Conservation (phyloP, 73 alveolate species). For the Paramecium octaurelia region DNA sequence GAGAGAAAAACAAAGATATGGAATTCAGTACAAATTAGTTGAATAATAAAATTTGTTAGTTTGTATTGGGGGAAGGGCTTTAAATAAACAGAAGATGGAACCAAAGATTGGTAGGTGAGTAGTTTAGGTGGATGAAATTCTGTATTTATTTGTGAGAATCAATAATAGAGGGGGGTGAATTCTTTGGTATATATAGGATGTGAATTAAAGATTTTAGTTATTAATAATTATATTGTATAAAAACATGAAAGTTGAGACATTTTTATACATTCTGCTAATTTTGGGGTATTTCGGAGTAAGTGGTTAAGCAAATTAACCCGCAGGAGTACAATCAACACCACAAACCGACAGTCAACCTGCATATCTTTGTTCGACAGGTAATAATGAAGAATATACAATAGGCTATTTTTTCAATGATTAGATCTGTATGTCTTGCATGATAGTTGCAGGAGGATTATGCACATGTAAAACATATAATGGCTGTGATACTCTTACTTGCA, state of each 20-base stretch:
- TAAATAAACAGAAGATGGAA: background rate
- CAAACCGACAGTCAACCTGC: background rate
- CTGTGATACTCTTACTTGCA: background rate
- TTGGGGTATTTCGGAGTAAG: background rate
- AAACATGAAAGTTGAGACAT: background rate
- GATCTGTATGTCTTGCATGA: background rate
- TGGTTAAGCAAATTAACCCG: background rate
- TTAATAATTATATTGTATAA: background rate
- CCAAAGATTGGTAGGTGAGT: background rate
- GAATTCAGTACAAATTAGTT: background rate
- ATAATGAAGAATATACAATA: background rate
- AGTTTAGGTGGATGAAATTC: background rate
- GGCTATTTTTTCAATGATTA: background rate
- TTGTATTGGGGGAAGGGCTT: background rate
- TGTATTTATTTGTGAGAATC: background rate
- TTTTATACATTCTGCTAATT: background rate
- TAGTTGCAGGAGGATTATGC: background rate
- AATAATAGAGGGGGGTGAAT: background rate
- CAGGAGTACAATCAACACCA: background rate
- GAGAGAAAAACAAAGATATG: background rate
- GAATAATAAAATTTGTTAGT: background rate
- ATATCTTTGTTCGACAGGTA: background rate
- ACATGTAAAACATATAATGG: background rate
- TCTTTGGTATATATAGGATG: background rate
- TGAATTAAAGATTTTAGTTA: background rate